Conservation (phyloP, 495 filamentous ascomycete species). For the Lophium mytilinum region DNA sequence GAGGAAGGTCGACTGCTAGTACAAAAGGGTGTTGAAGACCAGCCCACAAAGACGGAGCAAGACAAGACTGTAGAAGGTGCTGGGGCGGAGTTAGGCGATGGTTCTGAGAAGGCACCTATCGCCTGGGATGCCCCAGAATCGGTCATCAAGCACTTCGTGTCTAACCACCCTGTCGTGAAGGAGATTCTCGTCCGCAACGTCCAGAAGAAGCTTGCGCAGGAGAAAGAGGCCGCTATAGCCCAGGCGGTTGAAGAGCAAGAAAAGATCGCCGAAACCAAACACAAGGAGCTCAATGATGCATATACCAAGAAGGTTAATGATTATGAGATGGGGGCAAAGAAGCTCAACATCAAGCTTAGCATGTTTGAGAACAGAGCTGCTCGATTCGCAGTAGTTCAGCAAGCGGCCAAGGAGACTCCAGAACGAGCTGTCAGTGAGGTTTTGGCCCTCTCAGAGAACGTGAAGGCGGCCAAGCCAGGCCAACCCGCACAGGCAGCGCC, state of each 20-base stretch:
- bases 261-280: constrained; percentile 30
- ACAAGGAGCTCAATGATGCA: constrained; percentile 34
- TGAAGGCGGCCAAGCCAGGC: constrained; percentile 42
- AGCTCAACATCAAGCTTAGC: constrained; percentile 61
- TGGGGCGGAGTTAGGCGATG: background rate
- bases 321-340: constrained; percentile 52
- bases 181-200: constrained; percentile 63
- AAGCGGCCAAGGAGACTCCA: constrained; percentile 74
- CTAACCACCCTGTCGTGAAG: constrained; percentile 55
- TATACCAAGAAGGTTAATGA: constrained; percentile 45
- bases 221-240: constrained; percentile 46
- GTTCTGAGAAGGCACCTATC: constrained; percentile 17
- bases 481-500: constrained; percentile 1
- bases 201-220: constrained; percentile 21
- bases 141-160: constrained; percentile 57
- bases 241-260: constrained; percentile 38
- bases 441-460: constrained; percentile 68
- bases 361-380: constrained; percentile 68
- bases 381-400: constrained; percentile 70
- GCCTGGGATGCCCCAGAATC: constrained; percentile 39
- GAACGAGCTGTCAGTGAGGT: constrained; percentile 73
- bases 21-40: background rate
- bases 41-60: constrained; percentile 3
- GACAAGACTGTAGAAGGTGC: constrained; percentile 11
- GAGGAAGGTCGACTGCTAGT: background rate